A percentile compares a stretch with the other conserved stretches of the same genome.
These are phyloP conservation scores for Penicillium coffeae DNA, from an alignment of 495 filamentous ascomycete species.

Conservation along the genomic window DNA sequence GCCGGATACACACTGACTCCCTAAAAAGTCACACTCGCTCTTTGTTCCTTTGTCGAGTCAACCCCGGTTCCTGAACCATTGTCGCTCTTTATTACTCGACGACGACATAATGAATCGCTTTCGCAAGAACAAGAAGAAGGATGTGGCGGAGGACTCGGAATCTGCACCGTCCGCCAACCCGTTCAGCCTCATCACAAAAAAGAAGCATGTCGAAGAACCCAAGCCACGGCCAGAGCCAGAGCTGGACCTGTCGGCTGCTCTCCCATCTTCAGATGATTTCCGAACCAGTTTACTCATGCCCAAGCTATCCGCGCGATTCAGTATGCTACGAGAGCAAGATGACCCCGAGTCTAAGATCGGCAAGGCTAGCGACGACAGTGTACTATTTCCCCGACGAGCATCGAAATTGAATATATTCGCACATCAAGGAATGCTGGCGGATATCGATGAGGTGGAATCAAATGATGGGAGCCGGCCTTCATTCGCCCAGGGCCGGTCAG, in stretches of 20 bases:
- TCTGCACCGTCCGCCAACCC: constrained; percentile 12
- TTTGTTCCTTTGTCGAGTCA: constrained; percentile 2
- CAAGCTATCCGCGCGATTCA: constrained; percentile 90
- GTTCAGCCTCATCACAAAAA: constrained; percentile 47
- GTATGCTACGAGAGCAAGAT: constrained; percentile 92
- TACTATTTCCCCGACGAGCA: constrained; percentile 75
- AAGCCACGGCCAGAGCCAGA: constrained; percentile 65
- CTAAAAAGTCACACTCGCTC: constrained; percentile 2
- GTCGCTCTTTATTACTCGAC: constrained; percentile 3
- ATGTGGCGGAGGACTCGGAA: constrained; percentile 19
- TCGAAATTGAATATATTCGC: constrained; percentile 61
- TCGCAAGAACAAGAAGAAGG: constrained; percentile 62
- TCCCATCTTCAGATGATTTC: constrained; percentile 86
- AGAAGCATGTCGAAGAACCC: constrained; percentile 49
- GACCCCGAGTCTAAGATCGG: constrained; percentile 82
- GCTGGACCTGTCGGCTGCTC: constrained; percentile 65
- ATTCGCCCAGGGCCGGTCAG: constrained; percentile 45
- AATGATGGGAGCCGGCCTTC: constrained; percentile 63
- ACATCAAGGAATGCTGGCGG: constrained; percentile 56
- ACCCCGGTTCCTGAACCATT: constrained; percentile 2
- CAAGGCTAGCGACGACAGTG: constrained; percentile 92
- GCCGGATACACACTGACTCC: constrained; percentile 2
- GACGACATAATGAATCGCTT: constrained; percentile 65
- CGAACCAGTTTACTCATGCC: constrained; percentile 97
- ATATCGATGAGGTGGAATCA: constrained; percentile 87